Percentiles rank a stretch among this genome's conserved stretches.
Evolutionary conservation across 177 flowering plant species (phyloP).

Genomic region (Vitis hybrid): DNA sequence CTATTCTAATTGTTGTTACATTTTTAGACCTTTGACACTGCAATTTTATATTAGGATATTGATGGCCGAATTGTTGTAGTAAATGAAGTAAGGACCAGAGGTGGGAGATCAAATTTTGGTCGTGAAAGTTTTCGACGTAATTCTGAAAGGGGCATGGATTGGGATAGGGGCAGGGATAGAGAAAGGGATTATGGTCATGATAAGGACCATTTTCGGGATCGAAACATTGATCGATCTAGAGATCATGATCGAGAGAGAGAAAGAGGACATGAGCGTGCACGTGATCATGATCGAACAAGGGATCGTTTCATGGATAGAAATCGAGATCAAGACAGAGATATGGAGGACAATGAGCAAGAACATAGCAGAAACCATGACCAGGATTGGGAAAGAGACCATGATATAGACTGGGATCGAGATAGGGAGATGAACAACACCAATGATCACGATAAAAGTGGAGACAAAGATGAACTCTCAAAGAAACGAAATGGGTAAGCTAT

Average conservation of each 20-base stretch:
- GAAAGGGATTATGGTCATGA: constrained; percentile 51
- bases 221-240: constrained; percentile 47
- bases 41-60: constrained; percentile 50
- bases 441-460: constrained; percentile 32
- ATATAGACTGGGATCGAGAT: constrained; percentile 31
- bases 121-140: constrained; percentile 47
- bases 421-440: constrained; percentile 34
- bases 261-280: constrained; percentile 42
- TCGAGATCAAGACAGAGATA: constrained; percentile 21
- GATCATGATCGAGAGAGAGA: constrained; percentile 49
- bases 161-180: constrained; percentile 58
- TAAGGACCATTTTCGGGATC: constrained; percentile 43
- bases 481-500: constrained; percentile 42
- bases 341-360: constrained; percentile 38
- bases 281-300: constrained; percentile 43
- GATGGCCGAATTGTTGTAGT: constrained; percentile 82
- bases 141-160: constrained; percentile 40
- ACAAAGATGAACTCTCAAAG: constrained; percentile 33
- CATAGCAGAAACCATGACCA: constrained; percentile 27
- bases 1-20: neutral
- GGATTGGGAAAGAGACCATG: constrained; percentile 34
- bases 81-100: constrained; percentile 73
- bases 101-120: constrained; percentile 47
- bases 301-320: constrained; percentile 46
- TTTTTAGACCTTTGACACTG: constrained; percentile 15